Evolutionary conservation across 2,329 filamentous ascomycete genomes (phyloP).

Genomic region (Lasiodiplodia hormozganensis): DNA sequence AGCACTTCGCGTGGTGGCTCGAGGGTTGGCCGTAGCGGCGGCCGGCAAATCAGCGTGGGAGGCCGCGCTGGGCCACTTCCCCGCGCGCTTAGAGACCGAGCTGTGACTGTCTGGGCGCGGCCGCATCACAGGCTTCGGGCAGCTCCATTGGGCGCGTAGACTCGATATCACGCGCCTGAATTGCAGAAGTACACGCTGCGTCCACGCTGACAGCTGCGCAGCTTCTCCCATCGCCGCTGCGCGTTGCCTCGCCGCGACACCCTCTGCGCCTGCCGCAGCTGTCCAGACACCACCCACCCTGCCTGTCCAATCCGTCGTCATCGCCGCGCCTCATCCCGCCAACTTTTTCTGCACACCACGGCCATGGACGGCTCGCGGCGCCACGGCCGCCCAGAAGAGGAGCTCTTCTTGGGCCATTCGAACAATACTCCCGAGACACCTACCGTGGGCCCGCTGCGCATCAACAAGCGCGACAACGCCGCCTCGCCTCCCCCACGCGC

Average conservation of each 20-base stretch:
- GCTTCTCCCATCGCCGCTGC: not conserved
- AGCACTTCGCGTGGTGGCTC: slow-evolving; percentile 10
- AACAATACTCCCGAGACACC: slow-evolving; percentile 67
- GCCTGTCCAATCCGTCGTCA: not conserved
- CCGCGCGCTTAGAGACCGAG: slow-evolving; percentile 25
- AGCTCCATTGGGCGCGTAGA: slow-evolving; percentile 8
- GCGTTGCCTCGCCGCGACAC: not conserved
- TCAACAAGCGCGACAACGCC: slow-evolving; percentile 72
- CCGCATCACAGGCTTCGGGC: slow-evolving; percentile 20
- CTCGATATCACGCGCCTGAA: slow-evolving; percentile 19
- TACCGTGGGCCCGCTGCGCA: slow-evolving; percentile 82
- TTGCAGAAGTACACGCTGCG: not conserved
- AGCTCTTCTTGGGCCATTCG: slow-evolving; percentile 73
- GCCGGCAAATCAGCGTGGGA: slow-evolving; percentile 17
- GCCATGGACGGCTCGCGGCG: slow-evolving; percentile 54
- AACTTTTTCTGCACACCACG: not conserved
- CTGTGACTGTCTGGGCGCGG: slow-evolving; percentile 18
- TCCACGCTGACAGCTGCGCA: slow-evolving; percentile 11
- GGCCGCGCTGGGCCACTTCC: slow-evolving; percentile 21
- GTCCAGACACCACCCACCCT: slow-evolving; percentile 16
- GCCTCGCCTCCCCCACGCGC: slow-evolving; percentile 59
- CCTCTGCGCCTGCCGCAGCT: slow-evolving; percentile 21
- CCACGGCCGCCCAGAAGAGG: slow-evolving; percentile 76
- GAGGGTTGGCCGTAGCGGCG: not conserved
- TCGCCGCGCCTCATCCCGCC: slow-evolving; percentile 4